Percentiles rank a stretch among this genome's conserved stretches.
These are phyloP conservation scores for Tephrocybe sp. DNA, from an alignment of 768 basidiomycete genomes.

Conservation along the genomic window DNA sequence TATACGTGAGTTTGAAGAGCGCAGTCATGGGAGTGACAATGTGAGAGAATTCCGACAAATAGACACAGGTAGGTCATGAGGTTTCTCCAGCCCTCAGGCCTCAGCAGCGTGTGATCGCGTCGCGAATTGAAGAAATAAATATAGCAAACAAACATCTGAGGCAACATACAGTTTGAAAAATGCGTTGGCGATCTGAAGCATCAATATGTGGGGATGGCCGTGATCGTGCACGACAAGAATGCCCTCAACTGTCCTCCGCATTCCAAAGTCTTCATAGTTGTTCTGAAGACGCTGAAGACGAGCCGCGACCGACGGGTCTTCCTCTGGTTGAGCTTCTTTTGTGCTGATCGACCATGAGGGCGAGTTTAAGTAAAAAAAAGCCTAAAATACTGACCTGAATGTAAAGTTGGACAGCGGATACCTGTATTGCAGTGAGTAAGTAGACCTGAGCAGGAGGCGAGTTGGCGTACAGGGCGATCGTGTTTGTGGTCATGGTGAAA, in stretches of 20 bases:
- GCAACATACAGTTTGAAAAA: conserved; percentile 94
- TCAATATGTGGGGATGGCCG: conserved; percentile 95
- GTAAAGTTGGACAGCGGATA: conserved; percentile 91
- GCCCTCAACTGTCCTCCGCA: conserved; percentile 93
- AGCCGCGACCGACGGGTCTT: conserved; percentile 94
- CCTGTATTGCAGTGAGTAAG: conserved; percentile 32
- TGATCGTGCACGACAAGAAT: conserved; percentile 93
- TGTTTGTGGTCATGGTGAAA: conserved; percentile 39
- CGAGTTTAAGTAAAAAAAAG: background rate
- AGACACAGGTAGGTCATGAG: too few relatives aligned
- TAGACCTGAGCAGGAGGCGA: background rate
- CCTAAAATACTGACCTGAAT: conserved; percentile 60
- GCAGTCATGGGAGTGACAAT: background rate
- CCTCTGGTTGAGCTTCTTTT: conserved; percentile 95
- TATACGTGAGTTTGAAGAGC: background rate
- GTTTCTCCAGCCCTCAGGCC: too few relatives aligned
- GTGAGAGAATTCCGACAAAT: background rate
- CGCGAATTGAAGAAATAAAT: conserved; percentile 1
- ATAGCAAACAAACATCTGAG: conserved; percentile 1
- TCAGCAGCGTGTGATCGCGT: background rate
- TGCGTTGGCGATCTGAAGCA: conserved; percentile 98
- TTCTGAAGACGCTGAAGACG: conserved; percentile 92
- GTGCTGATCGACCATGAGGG: conserved; percentile 51
- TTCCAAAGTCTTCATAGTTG: conserved; percentile 96
- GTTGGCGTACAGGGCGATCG: conserved; percentile 46